phyloP scores from a whole-genome alignment of 2,329 filamentous ascomycete genomes.

The Phyllosticta citrichinensis region DNA sequence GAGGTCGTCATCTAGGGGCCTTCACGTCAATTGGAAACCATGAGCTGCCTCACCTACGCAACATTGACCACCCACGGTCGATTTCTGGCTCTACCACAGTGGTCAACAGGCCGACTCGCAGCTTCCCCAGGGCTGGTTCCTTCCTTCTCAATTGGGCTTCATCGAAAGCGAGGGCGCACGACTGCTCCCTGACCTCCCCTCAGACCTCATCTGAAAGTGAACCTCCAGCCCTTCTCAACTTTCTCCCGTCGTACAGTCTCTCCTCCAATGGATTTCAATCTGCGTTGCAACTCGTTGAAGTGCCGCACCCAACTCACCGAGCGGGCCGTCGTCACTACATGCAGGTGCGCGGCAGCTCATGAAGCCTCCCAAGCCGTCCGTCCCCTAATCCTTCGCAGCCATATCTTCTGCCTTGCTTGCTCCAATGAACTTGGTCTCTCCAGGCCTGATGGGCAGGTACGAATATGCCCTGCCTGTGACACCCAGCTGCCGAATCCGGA shows the following conservation, averaged over 20 bases:
- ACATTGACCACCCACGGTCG: no score
- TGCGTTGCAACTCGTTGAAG: conserved; percentile 72
- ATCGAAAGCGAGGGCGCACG: not conserved
- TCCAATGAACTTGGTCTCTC: conserved; percentile 56
- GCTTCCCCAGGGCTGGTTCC: not conserved
- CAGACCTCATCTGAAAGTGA: not conserved
- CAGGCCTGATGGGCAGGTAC: conserved; percentile 41
- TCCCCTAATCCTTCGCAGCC: conserved; percentile 40
- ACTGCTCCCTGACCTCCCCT: not conserved
- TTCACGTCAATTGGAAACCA: no score
- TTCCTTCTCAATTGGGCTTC: not conserved
- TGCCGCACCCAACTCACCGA: conserved; percentile 62
- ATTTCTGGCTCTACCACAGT: no score
- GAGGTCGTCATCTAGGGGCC: no score
- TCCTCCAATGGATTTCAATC: conserved; percentile 55
- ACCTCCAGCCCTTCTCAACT: not conserved
- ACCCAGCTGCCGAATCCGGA: conserved; percentile 59
- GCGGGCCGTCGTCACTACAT: conserved; percentile 76
- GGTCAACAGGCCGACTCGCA: no score
- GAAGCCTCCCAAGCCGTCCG: conserved; percentile 12
- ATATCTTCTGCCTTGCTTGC: conserved; percentile 76
- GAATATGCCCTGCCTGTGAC: conserved; percentile 67
- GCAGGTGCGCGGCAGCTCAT: conserved; percentile 48
- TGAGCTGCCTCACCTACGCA: no score
- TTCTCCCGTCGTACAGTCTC: not conserved